Conservation (phyloP, 176 grass and related monocot genomes). For the Stipa capillata region DNA sequence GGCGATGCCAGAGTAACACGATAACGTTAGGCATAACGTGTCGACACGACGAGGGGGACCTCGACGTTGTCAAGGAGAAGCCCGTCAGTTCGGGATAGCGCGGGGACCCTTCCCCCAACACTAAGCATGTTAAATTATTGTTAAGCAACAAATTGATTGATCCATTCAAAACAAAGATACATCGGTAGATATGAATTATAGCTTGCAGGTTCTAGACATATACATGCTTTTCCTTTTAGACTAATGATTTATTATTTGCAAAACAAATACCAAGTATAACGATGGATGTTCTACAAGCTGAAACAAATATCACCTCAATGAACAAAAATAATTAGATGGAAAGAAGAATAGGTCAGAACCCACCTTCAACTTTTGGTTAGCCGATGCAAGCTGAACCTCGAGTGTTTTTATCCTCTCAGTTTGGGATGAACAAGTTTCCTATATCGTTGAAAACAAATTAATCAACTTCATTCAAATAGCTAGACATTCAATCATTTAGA, state of each 20-base stretch:
- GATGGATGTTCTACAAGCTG: background rate
- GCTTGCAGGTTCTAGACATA: background rate
- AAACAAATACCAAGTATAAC: background rate
- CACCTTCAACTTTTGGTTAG: conserved; percentile 57
- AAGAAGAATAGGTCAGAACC: background rate
- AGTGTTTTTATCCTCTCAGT: conserved; percentile 41
- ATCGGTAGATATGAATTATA: background rate
- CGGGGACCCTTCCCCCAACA: too few relatives aligned
- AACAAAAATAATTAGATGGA: background rate
- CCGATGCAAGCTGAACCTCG: conserved; percentile 43
- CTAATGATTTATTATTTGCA: background rate
- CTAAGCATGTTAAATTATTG: too few relatives aligned
- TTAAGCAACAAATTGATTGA: background rate
- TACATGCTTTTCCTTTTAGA: background rate
- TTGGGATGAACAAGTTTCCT: conserved; percentile 55
- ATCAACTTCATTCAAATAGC: background rate
- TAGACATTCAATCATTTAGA: background rate
- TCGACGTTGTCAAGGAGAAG: too few relatives aligned
- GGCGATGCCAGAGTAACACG: too few relatives aligned
- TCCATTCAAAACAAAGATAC: background rate
- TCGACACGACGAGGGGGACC: too few relatives aligned
- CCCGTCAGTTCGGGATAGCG: too few relatives aligned
- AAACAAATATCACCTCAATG: background rate
- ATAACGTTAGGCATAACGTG: too few relatives aligned
- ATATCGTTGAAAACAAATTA: background rate